phyloP scores from a whole-genome alignment of 208 protist genomes.

The Novymonas esmeraldas region DNA sequence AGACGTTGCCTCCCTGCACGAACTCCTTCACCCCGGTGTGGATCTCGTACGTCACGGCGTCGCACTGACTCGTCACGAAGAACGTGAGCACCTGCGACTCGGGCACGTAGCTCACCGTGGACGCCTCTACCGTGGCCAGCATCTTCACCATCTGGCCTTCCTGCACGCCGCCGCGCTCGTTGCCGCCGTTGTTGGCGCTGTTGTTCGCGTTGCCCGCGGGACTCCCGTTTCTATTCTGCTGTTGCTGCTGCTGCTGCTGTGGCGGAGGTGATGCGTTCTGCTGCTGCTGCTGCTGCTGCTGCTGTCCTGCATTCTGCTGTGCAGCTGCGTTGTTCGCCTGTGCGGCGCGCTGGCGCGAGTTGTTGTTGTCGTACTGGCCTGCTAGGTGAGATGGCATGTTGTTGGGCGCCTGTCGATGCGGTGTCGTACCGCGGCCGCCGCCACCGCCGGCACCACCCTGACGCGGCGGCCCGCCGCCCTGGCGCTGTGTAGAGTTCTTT shows the following conservation, averaged over 20 bases:
- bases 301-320: no score
- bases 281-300: conserved; percentile 27
- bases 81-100: conserved; percentile 76
- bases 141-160: conserved; percentile 93
- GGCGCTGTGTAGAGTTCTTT: conserved; percentile 40
- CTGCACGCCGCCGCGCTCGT: conserved; percentile 71
- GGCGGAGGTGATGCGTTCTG: conserved; percentile 11
- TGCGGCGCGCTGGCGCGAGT: conserved; percentile 23
- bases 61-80: conserved; percentile 71
- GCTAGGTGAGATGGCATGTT: conserved; percentile 79
- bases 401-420: conserved; percentile 24
- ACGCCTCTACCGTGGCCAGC: conserved; percentile 87
- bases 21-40: conserved; percentile 91
- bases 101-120: conserved; percentile 75
- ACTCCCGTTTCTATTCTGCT: conserved; percentile 35
- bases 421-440: conserved; percentile 12
- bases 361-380: conserved; percentile 65
- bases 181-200: conserved; percentile 29
- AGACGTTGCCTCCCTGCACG: conserved; percentile 68
- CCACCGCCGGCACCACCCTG: conserved; percentile 3
- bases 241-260: conserved; percentile 22
- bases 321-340: conserved; percentile 10
- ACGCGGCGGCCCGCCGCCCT: conserved; percentile 18
- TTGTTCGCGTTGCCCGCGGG: conserved; percentile 28
- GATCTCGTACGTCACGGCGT: conserved; percentile 86